phyloP scores from a whole-genome alignment of 2,329 filamentous ascomycete genomes.

The Albifimbria verrucaria region DNA sequence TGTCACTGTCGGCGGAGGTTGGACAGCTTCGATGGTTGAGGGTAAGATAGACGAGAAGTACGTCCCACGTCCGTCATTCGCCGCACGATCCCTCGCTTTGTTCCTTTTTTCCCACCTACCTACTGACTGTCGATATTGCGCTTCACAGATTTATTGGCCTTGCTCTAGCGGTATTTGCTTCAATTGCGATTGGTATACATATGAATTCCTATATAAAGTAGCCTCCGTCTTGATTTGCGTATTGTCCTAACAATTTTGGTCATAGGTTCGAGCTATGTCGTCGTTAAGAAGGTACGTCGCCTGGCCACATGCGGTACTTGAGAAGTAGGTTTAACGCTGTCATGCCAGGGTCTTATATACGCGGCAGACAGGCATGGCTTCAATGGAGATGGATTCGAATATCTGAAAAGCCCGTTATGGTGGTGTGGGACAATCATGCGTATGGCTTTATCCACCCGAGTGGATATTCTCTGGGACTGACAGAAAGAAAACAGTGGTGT shows the following conservation, averaged over 20 bases:
- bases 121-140: neutral
- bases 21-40: neutral
- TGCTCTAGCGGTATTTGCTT: constrained; percentile 70
- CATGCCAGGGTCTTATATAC: constrained; percentile 78
- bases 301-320: neutral
- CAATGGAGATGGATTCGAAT: constrained; percentile 93
- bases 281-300: constrained; percentile 84
- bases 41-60: neutral
- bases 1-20: neutral
- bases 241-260: constrained; percentile 16
- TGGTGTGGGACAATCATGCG: constrained; percentile 91
- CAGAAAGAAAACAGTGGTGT: constrained; percentile 60
- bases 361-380: constrained; percentile 91
- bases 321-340: neutral
- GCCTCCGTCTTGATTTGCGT: constrained; percentile 4
- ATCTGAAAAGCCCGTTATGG: constrained; percentile 90
- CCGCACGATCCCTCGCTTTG: neutral
- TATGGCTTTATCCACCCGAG: constrained; percentile 42
- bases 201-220: constrained; percentile 25
- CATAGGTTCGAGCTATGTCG: constrained; percentile 91
- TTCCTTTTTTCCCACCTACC: neutral
- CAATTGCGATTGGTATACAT: constrained; percentile 65
- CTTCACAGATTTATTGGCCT: constrained; percentile 68
- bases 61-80: neutral
- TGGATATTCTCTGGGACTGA: constrained; percentile 9